Percentiles rank a stretch among this genome's conserved stretches.
phyloP scores from a whole-genome alignment of 2,329 filamentous ascomycete genomes.

The Aspergillus ibericus region DNA sequence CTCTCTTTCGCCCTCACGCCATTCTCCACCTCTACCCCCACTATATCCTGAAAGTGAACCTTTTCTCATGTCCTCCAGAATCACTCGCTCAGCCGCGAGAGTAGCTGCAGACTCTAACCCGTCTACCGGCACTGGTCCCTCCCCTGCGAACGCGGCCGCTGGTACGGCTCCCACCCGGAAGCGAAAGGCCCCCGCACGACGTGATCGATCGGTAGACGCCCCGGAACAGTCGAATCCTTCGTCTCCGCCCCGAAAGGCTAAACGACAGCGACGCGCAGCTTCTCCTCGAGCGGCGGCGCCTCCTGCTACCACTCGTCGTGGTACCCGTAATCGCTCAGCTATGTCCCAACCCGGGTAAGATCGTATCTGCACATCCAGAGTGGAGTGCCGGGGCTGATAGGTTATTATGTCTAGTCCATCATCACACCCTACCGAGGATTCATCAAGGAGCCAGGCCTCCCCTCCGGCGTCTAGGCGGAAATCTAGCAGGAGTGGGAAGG shows the following conservation, averaged over 20 bases:
- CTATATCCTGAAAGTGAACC: constrained; percentile 29
- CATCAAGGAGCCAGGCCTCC: constrained; percentile 54
- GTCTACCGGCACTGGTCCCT: constrained; percentile 42
- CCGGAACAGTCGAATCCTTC: constrained; percentile 33
- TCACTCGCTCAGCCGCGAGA: constrained; percentile 92
- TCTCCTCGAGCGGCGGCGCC: constrained; percentile 38
- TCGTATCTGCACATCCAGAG: constrained; percentile 15
- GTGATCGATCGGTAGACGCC: constrained; percentile 46
- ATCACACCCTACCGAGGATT: constrained; percentile 64
- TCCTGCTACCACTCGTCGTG: constrained; percentile 46
- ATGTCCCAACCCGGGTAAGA: constrained; percentile 47
- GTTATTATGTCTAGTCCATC: constrained; percentile 52
- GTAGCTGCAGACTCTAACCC: constrained; percentile 67
- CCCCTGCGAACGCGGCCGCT: constrained; percentile 44
- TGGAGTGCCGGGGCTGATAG: constrained; percentile 17
- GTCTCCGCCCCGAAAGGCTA: constrained; percentile 59
- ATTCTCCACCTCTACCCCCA: constrained; percentile 3
- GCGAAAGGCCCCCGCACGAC: constrained; percentile 66
- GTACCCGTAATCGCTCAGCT: constrained; percentile 34
- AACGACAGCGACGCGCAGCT: constrained; percentile 68
- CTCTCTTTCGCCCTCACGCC: background rate
- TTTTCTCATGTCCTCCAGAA: constrained; percentile 91
- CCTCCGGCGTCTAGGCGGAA: constrained; percentile 70
- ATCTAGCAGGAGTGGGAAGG: constrained; percentile 70
- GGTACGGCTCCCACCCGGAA: constrained; percentile 62